Evolutionary conservation across 2,329 filamentous ascomycete species (phyloP), one percentile per base, ranked within the genome.

Genomic region (Monosporascus sp.): DNA sequence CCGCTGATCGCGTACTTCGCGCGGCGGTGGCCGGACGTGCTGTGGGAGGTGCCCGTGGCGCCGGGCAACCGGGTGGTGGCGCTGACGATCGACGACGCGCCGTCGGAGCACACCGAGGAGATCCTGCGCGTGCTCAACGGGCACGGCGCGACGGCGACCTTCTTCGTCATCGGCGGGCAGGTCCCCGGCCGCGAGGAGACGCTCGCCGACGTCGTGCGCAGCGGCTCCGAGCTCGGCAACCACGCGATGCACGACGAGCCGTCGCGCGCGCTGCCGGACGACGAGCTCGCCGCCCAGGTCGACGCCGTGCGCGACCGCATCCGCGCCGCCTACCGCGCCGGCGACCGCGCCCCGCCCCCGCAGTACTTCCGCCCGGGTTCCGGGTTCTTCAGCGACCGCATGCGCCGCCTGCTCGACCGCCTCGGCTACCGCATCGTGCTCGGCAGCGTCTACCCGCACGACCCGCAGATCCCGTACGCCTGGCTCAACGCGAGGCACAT

Each of bases 181-280:
- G 84, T 90, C 9, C 61, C 75, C 0, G 82, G 79, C 2, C 69
- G 74, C 27, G 78, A 86, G 64, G 72, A 74, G 6, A 69, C 79
- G 3, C 74, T 91, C 34, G 71, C 77, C 44, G 74, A 81, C 40
- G 73, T 88, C 1, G 75, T 89, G n/a, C 73, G 74, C 38, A 74
- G 72, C 48, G 85, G 85, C 22, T 82, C 88, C 68, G 88, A 91
- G 74, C 76, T 96, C 3, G 91, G 82, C 24, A 96, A 96, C 71
- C 91, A 96, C 71, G 91, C 88, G 9, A 92, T 94, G 90, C 82
- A 85, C 68, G 91, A 96, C 70, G 90, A 94, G 74, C 84, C 90
- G 0, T 87, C 86, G 9, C 77, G 81, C 45, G 75, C 75, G 0
- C 75, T 96, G 26, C 71, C 76, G 41, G 77, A 85, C 50, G 73